phyloP scores from a whole-genome alignment of 805 yeast species.

The Pichia deserticola region DNA sequence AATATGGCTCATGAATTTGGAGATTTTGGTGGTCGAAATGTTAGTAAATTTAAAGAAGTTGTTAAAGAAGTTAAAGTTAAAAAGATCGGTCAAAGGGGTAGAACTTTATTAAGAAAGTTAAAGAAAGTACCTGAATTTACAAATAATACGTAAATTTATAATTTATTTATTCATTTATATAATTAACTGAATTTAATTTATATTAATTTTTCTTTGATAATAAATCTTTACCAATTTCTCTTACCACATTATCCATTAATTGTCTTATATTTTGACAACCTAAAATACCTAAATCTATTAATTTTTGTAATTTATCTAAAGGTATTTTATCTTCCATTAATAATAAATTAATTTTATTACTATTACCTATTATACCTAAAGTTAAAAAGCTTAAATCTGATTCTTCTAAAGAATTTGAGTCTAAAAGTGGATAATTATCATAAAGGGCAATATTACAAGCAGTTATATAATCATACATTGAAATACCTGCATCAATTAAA shows the following conservation, averaged over 20 bases:
- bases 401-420: constrained; percentile 77
- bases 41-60: background rate
- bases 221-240: constrained; percentile 60
- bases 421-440: constrained; percentile 71
- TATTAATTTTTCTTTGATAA: constrained; percentile 14
- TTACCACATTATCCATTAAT: constrained; percentile 77
- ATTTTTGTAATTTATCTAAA: constrained; percentile 66
- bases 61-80: constrained; percentile 3
- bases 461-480: constrained; percentile 85
- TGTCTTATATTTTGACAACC: constrained; percentile 81
- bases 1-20: constrained; percentile 5
- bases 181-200: too few relatives aligned
- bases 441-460: constrained; percentile 74
- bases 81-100: constrained; percentile 18
- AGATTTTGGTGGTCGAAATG: constrained; percentile 3
- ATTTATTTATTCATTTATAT: too few relatives aligned
- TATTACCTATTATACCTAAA: constrained; percentile 75
- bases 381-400: constrained; percentile 75
- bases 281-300: constrained; percentile 74
- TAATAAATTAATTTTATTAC: constrained; percentile 70
- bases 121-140: constrained; percentile 10
- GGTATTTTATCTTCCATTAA: constrained; percentile 81
- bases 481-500: constrained; percentile 88
- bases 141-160: background rate
- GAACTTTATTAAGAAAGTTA: constrained; percentile 20